Evolutionary conservation across 352 stramenopile genomes (phyloP).

Genomic region (Phytophthora parvispora): DNA sequence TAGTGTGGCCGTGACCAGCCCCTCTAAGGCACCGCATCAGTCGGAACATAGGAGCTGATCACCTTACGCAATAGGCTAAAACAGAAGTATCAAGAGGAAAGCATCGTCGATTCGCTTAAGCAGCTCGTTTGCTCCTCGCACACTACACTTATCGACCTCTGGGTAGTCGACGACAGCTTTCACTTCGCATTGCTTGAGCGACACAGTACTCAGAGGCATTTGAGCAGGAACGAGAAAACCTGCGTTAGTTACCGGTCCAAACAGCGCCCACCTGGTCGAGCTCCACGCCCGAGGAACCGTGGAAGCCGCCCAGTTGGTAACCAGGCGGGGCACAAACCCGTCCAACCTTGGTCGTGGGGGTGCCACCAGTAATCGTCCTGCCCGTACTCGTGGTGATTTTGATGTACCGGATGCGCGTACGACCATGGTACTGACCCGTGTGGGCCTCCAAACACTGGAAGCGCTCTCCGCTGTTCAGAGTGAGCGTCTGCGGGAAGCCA

Average conservation of each 20-base stretch:
- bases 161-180: too few relatives aligned
- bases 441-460: not conserved
- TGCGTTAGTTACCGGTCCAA: not conserved
- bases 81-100: too few relatives aligned
- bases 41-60: too few relatives aligned
- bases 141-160: too few relatives aligned
- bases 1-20: constrained; percentile 27
- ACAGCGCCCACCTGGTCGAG: not conserved
- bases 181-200: too few relatives aligned
- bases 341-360: not conserved
- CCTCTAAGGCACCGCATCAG: too few relatives aligned
- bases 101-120: too few relatives aligned
- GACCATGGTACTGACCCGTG: not conserved
- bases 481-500: not conserved
- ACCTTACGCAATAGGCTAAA: too few relatives aligned
- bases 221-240: not conserved
- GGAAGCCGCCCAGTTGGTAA: not conserved
- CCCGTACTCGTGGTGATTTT: not conserved
- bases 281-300: not conserved
- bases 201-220: too few relatives aligned
- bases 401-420: not conserved
- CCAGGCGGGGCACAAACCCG: not conserved
- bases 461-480: not conserved
- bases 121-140: too few relatives aligned
- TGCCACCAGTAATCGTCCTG: not conserved